phyloP scores from a whole-genome alignment of 2,329 filamentous ascomycete genomes.

The Pseudopithomyces chartarum region DNA sequence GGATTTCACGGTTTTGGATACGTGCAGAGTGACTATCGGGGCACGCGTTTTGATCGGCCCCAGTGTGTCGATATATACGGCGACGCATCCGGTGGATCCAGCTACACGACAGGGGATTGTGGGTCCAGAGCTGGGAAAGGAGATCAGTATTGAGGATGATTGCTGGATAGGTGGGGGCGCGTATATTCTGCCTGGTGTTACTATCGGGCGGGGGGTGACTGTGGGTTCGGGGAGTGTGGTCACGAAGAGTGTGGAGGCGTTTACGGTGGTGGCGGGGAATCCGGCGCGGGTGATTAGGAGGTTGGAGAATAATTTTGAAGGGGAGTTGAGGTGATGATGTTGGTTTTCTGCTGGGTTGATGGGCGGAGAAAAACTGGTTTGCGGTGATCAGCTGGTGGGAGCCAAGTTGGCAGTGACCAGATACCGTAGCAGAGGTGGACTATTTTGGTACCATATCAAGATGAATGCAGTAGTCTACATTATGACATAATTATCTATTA shows the following conservation, averaged over 20 bases:
- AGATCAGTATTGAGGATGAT: constrained; percentile 42
- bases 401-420: no score
- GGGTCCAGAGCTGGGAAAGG: not conserved
- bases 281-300: constrained; percentile 61
- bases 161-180: constrained; percentile 19
- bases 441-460: no score
- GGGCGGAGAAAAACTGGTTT: no score
- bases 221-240: constrained; percentile 49
- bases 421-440: no score
- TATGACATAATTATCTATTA: no score
- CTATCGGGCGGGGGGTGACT: constrained; percentile 49
- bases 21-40: constrained; percentile 8
- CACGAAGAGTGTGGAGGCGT: constrained; percentile 42
- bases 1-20: constrained; percentile 2
- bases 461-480: no score
- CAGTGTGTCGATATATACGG: constrained; percentile 4
- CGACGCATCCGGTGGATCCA: constrained; percentile 4
- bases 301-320: constrained; percentile 8
- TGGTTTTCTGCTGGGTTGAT: no score
- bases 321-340: not conserved
- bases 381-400: no score
- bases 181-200: constrained; percentile 48
- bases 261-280: constrained; percentile 46
- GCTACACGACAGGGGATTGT: constrained; percentile 1
- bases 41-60: constrained; percentile 8